Base-by-base conservation (phyloP, 1,284 basidiomycete genomes). In the Bjerkandera adusta region DNA sequence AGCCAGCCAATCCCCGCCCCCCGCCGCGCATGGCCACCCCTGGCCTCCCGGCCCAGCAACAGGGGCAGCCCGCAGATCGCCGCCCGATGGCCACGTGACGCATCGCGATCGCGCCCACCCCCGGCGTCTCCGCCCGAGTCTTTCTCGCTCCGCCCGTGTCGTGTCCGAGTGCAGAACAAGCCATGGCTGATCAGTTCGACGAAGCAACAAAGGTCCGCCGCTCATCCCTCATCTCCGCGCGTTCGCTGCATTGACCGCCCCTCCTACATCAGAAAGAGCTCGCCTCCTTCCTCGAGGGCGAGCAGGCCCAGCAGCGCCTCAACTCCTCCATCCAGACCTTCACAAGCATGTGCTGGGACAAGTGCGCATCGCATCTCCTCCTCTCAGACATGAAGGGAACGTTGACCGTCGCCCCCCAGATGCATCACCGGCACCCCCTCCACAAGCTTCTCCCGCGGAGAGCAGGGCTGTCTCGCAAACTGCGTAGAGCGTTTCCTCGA, bases 401-500 rank as follows among this genome's bases (percentile, higher is more conserved):
- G 40, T 25, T 46, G 35, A 39, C 36, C 7, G 22, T 43, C 29
- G 42, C 52, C 57, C 51, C 45, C 49, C 57, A 95, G 92, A 61
- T 97, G 94, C 66, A 77, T 97, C 54, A 89, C 89, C 4, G 81
- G 89, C 33, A 81, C 82, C 24, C 90, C 92, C 20, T 85, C 85
- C n/a, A 85, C 83, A 26, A 78, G 84, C 45, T 97, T 98, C 69
- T 89, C 90, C 27, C 76, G 88, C 49, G 75, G 80, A 36, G 95
- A 98, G 69, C 84, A 89, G 58, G 75, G 75, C 44, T 98, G 95
- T 65, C 76, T 98, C 37, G 74, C 79, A 50, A 96, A 96, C 70
- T 97, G 93, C 62, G 94, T 97, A 37, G 92, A 93, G 56, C 79
- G 95, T 48, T 98, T 97, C 74, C 74, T 97, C 56, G 95, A 98